phyloP scores from a whole-genome alignment of 2,329 filamentous ascomycete species.

The Fusarium heterosporum region DNA sequence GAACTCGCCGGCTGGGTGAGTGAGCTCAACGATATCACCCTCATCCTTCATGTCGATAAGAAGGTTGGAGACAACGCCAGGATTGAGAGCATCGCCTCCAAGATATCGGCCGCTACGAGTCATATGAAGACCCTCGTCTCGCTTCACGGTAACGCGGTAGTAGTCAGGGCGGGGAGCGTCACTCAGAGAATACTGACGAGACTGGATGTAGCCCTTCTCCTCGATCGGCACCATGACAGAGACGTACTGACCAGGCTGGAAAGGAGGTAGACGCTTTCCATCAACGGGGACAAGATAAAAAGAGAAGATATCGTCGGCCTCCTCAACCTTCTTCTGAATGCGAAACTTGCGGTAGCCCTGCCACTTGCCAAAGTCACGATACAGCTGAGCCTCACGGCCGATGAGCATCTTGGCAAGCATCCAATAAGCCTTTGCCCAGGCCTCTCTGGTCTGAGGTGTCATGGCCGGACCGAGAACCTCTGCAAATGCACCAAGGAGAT shows the following conservation, averaged over 20 bases:
- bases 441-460: constrained; percentile 72
- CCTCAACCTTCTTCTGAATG: constrained; percentile 72
- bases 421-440: constrained; percentile 79
- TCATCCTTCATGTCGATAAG: constrained; percentile 71
- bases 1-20: constrained; percentile 74
- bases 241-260: constrained; percentile 78
- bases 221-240: constrained; percentile 71
- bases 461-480: constrained; percentile 73
- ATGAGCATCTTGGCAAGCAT: constrained; percentile 80
- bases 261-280: constrained; percentile 68
- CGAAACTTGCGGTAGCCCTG: constrained; percentile 74
- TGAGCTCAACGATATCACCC: constrained; percentile 73
- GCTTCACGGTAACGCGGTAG: constrained; percentile 79
- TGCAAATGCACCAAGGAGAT: constrained; percentile 75
- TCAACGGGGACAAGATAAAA: constrained; percentile 77
- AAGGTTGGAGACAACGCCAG: constrained; percentile 76
- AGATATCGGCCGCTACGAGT: constrained; percentile 41
- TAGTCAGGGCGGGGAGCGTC: constrained; percentile 70
- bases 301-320: constrained; percentile 76
- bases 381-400: constrained; percentile 71
- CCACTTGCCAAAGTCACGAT: constrained; percentile 72
- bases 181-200: constrained; percentile 78
- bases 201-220: constrained; percentile 69
- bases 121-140: constrained; percentile 66
- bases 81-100: constrained; percentile 56